Evolutionary conservation across 768 basidiomycete genomes (phyloP).

Genomic region (Auricularia auricula-judae): DNA sequence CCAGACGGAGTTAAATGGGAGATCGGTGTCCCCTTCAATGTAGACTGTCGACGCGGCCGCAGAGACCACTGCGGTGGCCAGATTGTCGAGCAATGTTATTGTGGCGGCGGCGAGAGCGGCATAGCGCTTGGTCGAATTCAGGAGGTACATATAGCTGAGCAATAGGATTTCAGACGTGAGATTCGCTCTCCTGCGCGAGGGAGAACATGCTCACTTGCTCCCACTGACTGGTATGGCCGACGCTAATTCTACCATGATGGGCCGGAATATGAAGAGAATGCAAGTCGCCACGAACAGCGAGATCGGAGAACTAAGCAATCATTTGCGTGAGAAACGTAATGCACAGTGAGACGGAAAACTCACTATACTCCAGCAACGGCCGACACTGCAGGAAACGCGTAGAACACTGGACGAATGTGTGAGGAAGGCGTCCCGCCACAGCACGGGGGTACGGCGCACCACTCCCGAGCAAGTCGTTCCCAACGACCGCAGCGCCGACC

Average conservation of each 20-base stretch:
- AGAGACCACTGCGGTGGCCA: conserved; percentile 58
- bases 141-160: conserved; percentile 5
- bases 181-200: not conserved
- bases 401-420: conserved; percentile 32
- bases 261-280: conserved; percentile 59
- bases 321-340: not conserved
- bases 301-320: conserved; percentile 45
- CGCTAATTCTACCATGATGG: conserved; percentile 62
- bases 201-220: conserved; percentile 52
- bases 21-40: conserved; percentile 46
- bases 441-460: not conserved
- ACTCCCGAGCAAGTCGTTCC: conserved; percentile 56
- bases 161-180: not conserved
- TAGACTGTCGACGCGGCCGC: conserved; percentile 63
- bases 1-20: conserved; percentile 46
- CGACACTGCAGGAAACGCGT: conserved; percentile 56
- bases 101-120: conserved; percentile 51
- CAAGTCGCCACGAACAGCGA: conserved; percentile 53
- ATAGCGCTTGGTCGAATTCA: conserved; percentile 50
- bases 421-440: not conserved
- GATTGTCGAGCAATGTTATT: conserved; percentile 59
- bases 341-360: conserved; percentile 4
- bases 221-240: conserved; percentile 60
- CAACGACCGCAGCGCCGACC: conserved; percentile 54
- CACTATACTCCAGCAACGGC: conserved; percentile 56